Evolutionary conservation across 1,284 basidiomycete species (phyloP).

Genomic region (Testicularia cyperi): DNA sequence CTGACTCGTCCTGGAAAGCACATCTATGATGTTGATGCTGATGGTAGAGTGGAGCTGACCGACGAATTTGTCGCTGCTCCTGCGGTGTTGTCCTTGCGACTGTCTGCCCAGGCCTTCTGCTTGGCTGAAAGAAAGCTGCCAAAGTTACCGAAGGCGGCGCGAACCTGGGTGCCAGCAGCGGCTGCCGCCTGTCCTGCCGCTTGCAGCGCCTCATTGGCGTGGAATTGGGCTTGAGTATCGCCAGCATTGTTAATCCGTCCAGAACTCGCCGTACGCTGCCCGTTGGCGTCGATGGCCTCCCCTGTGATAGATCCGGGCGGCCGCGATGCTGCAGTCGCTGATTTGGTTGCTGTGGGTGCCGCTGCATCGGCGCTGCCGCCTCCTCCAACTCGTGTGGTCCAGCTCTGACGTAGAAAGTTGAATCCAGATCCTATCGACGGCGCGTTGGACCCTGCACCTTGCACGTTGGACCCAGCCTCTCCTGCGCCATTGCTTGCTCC

Average conservation of each 20-base stretch:
- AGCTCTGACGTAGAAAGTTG: too few relatives aligned
- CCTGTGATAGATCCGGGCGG: slow-evolving; percentile 37
- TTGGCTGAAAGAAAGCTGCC: slow-evolving; percentile 49
- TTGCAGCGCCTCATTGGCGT: slow-evolving; percentile 29
- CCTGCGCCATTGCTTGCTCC: neutral
- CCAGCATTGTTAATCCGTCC: slow-evolving; percentile 7
- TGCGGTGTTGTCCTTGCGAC: slow-evolving; percentile 12
- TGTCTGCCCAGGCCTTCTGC: slow-evolving; percentile 38
- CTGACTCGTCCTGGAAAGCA: too few relatives aligned
- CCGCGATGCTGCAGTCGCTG: neutral
- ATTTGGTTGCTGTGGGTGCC: too few relatives aligned
- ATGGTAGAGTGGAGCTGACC: neutral
- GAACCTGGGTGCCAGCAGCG: slow-evolving; percentile 49
- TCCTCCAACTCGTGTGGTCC: too few relatives aligned
- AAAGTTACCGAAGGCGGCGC: slow-evolving; percentile 50
- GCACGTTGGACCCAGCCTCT: neutral
- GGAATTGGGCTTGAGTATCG: slow-evolving; percentile 8
- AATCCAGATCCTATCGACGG: too few relatives aligned
- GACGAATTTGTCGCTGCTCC: neutral
- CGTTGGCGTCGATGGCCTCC: slow-evolving; percentile 37
- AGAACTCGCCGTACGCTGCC: slow-evolving; percentile 21
- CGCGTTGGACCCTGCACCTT: neutral
- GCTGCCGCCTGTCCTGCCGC: slow-evolving; percentile 42
- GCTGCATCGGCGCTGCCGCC: too few relatives aligned
- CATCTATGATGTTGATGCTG: too few relatives aligned